Conservation (phyloP, 2,329 filamentous ascomycete species). For the Aaosphaeria pasadenensis region DNA sequence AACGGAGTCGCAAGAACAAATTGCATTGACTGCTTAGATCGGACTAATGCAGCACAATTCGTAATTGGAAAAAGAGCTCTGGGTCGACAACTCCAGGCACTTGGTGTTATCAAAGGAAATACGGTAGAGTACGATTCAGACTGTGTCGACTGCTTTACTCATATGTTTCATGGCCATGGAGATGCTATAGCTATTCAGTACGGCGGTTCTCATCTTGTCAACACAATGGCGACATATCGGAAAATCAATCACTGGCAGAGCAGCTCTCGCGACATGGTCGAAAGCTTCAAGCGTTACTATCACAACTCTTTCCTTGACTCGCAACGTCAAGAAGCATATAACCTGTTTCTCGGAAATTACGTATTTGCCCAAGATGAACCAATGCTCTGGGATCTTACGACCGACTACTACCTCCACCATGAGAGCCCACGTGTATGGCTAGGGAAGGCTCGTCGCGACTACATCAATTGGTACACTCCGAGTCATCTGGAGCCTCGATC, state of each 20-base stretch:
- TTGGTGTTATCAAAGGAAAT: conserved; percentile 79
- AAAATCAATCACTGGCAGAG: conserved; percentile 99
- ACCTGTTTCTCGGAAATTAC: conserved; percentile 95
- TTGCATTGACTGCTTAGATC: conserved; percentile 95
- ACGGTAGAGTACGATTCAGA: conserved; percentile 91
- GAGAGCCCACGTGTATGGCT: conserved; percentile 74
- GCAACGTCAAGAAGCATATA: conserved; percentile 97
- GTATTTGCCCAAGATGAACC: conserved; percentile 83
- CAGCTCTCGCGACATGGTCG: conserved; percentile 96
- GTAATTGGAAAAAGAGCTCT: conserved; percentile 94
- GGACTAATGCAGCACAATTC: conserved; percentile 96
- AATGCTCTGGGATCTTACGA: conserved; percentile 93
- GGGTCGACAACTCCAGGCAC: conserved; percentile 84
- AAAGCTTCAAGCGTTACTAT: conserved; percentile 98
- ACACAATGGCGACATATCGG: conserved; percentile 98
- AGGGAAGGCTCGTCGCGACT: conserved; percentile 61
- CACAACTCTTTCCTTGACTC: conserved; percentile 98
- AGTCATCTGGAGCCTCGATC: conserved; percentile 63
- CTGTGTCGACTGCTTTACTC: conserved; percentile 91
- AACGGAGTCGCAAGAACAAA: conserved; percentile 94
- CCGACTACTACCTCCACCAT: conserved; percentile 96
- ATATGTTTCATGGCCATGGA: conserved; percentile 98
- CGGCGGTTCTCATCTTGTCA: conserved; percentile 93
- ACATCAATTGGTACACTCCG: conserved; percentile 87
- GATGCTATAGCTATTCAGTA: conserved; percentile 98